Evolutionary conservation across 2,329 filamentous ascomycete species (phyloP).

Genomic region (Penicillium sp.): DNA sequence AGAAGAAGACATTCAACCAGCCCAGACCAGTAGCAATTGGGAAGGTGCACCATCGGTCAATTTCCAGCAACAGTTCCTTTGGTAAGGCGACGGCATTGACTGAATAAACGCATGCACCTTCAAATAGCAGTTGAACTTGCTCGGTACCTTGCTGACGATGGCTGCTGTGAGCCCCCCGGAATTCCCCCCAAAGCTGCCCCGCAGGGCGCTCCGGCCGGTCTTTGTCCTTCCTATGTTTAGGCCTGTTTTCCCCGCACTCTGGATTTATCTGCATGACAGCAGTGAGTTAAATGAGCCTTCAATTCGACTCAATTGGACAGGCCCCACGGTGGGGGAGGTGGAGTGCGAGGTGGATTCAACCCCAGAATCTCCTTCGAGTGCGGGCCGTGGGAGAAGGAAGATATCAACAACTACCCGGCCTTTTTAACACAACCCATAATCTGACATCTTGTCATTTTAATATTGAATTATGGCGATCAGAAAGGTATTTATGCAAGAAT

Average conservation of each 20-base stretch:
- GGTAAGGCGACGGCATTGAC: slow-evolving; percentile 19
- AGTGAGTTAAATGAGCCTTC: not conserved
- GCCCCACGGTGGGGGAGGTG: slow-evolving; percentile 17
- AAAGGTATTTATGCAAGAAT: slow-evolving; percentile 11
- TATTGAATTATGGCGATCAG: slow-evolving; percentile 16
- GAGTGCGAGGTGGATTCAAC: not conserved
- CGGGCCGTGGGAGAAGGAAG: no score
- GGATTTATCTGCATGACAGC: not conserved
- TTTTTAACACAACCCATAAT: no score
- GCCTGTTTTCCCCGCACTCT: not conserved
- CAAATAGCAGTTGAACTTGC: no score
- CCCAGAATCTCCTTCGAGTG: not conserved
- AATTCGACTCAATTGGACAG: not conserved
- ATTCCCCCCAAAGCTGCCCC: slow-evolving; percentile 13
- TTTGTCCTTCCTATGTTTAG: slow-evolving; percentile 2
- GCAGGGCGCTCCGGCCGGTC: not conserved
- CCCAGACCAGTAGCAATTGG: slow-evolving; percentile 29
- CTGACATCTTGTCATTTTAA: no score
- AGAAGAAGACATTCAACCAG: not conserved
- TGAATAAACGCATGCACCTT: no score
- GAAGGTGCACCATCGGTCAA: slow-evolving; percentile 34
- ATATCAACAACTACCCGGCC: no score
- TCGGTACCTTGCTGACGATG: no score
- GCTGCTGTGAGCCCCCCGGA: not conserved
- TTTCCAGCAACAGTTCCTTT: slow-evolving; percentile 40